Percentiles rank a stretch among this genome's conserved stretches.
These are phyloP conservation scores for Aureobasidium sp. DNA, from an alignment of 2,329 filamentous ascomycete genomes.

Conservation along the genomic window DNA sequence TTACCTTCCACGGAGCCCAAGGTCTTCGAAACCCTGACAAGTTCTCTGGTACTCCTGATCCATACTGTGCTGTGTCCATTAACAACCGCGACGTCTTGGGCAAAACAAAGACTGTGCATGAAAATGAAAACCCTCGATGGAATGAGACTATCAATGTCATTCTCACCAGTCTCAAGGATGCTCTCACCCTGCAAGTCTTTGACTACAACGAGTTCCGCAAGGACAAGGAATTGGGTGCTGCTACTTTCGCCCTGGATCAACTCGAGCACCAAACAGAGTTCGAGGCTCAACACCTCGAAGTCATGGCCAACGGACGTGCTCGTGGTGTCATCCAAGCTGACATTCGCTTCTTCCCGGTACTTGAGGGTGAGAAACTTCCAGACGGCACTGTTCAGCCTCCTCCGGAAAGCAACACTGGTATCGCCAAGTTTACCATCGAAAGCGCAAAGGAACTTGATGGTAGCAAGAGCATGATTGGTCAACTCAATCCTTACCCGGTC, in stretches of 20 bases:
- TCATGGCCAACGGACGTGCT: conserved; percentile 75
- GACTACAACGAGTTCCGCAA: conserved; percentile 96
- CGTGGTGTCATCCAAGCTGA: conserved; percentile 76
- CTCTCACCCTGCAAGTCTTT: conserved; percentile 74
- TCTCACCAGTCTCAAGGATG: conserved; percentile 81
- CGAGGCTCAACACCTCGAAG: conserved; percentile 78
- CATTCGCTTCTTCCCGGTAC: conserved; percentile 89
- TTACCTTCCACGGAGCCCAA: conserved; percentile 85
- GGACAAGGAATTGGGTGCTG: conserved; percentile 86
- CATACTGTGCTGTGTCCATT: conserved; percentile 77
- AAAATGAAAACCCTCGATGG: conserved; percentile 84
- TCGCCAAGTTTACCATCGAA: conserved; percentile 85
- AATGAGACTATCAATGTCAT: conserved; percentile 96
- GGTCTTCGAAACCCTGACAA: conserved; percentile 94
- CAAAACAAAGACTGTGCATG: conserved; percentile 78
- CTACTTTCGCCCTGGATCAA: conserved; percentile 77
- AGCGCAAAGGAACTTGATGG: conserved; percentile 95
- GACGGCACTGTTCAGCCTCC: conserved; percentile 74
- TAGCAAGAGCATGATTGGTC: conserved; percentile 83
- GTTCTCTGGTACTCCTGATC: conserved; percentile 85
- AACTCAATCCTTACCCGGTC: conserved; percentile 83
- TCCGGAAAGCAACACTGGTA: conserved; percentile 87
- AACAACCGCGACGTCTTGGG: conserved; percentile 77
- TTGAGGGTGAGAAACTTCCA: conserved; percentile 62
- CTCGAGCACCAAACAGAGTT: conserved; percentile 69